Evolutionary conservation across 768 basidiomycete species (phyloP).

Genomic region (Mycena belliarum): DNA sequence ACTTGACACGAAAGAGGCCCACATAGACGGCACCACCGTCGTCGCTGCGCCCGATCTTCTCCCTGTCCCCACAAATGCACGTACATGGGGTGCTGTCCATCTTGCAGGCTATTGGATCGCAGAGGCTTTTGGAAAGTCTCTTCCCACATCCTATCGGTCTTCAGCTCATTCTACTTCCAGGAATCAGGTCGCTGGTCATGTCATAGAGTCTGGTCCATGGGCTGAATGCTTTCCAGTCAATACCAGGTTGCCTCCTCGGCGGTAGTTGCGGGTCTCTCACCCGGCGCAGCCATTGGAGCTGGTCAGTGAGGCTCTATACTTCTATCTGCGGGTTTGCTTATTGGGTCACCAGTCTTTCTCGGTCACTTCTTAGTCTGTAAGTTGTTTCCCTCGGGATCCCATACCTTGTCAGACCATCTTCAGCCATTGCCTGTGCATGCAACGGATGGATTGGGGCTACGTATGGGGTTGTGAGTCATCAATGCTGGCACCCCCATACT

Average conservation of each 20-base stretch:
- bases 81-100: slow-evolving; percentile 21
- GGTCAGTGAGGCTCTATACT: not conserved
- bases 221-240: slow-evolving; percentile 12
- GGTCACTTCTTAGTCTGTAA: slow-evolving; percentile 23
- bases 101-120: slow-evolving; percentile 23
- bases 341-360: slow-evolving; percentile 11
- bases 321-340: not conserved
- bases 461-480: slow-evolving; percentile 21
- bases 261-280: slow-evolving; percentile 20
- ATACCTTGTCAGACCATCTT: not conserved
- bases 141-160: not conserved
- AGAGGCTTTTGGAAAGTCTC: slow-evolving; percentile 21
- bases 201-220: not conserved
- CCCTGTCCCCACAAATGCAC: slow-evolving; percentile 16
- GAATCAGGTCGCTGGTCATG: slow-evolving; percentile 4
- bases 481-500: not conserved
- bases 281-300: slow-evolving; percentile 22
- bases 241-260: slow-evolving; percentile 25
- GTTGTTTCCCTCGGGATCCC: not conserved
- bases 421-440: slow-evolving; percentile 21
- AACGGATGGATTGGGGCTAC: slow-evolving; percentile 24
- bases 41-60: slow-evolving; percentile 17
- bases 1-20: not conserved
- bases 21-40: slow-evolving; percentile 2
- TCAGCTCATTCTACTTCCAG: not conserved